A percentile compares a stretch with the other conserved stretches of the same genome.
These are phyloP conservation scores for Phyllosticta capitalensis DNA, from an alignment of 2,329 filamentous ascomycete genomes.

Conservation along the genomic window DNA sequence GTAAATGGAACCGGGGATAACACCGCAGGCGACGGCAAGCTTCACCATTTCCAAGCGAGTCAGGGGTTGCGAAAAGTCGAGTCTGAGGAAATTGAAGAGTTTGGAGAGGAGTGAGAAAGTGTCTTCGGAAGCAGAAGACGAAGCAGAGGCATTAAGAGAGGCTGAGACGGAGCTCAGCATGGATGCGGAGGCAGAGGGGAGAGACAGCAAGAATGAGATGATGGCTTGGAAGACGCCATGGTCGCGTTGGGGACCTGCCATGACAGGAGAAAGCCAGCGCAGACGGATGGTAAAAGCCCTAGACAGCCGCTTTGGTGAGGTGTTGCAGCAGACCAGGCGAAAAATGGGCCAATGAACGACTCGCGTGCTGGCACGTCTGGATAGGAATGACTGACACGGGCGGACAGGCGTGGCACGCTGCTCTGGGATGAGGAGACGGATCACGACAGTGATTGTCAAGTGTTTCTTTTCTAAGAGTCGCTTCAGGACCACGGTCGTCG, in stretches of 20 bases:
- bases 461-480: too few species aligned
- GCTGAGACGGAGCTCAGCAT: background rate
- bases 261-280: slow-evolving; percentile 3
- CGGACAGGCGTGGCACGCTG: background rate
- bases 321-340: background rate
- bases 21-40: slow-evolving; percentile 27
- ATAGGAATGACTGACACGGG: slow-evolving; percentile 6
- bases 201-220: slow-evolving; percentile 1
- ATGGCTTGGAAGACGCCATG: slow-evolving; percentile 4
- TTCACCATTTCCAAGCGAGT: slow-evolving; percentile 28
- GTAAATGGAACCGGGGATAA: slow-evolving; percentile 20
- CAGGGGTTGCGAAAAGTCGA: slow-evolving; percentile 15
- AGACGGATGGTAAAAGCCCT: background rate
- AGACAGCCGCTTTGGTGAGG: slow-evolving; percentile 5
- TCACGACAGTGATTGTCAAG: background rate
- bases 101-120: slow-evolving; percentile 11
- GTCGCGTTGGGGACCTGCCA: slow-evolving; percentile 6
- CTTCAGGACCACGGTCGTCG: background rate
- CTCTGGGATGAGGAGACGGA: background rate
- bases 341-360: slow-evolving; percentile 4
- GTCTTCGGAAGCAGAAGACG: background rate
- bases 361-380: slow-evolving; percentile 6
- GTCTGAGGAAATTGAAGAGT: slow-evolving; percentile 20
- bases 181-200: background rate
- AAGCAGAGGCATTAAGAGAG: slow-evolving; percentile 3